Evolutionary conservation across 2,329 filamentous ascomycete genomes (phyloP).

Genomic region (Clarireedia homoeocarpa): DNA sequence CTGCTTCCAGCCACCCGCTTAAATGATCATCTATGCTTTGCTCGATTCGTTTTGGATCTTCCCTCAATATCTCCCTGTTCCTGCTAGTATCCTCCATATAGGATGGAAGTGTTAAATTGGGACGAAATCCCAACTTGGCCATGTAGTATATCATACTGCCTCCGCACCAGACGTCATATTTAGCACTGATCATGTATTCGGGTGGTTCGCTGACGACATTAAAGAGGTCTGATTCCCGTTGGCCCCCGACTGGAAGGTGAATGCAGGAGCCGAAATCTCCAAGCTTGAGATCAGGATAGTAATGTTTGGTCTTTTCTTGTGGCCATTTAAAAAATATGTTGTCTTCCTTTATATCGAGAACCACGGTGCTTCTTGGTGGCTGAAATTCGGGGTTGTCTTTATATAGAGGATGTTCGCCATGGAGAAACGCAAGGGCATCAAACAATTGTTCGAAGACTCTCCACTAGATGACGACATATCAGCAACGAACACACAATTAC

Average conservation of each 20-base stretch:
- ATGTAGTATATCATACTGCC: background rate
- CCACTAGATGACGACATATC: background rate
- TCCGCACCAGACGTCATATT: slow-evolving; percentile 6
- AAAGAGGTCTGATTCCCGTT: background rate
- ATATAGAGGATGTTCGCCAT: slow-evolving; percentile 4
- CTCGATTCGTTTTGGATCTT: background rate
- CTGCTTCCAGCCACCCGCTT: background rate
- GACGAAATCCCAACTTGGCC: background rate
- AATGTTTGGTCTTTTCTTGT: background rate
- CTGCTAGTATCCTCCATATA: background rate
- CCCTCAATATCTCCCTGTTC: background rate
- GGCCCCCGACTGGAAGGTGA: background rate
- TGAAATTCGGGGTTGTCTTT: background rate
- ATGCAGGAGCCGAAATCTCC: slow-evolving; percentile 6
- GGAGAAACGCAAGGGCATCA: slow-evolving; percentile 1
- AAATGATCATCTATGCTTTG: background rate
- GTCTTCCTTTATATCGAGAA: background rate
- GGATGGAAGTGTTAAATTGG: background rate
- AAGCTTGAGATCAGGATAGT: slow-evolving; percentile 3
- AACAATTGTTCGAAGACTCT: slow-evolving; percentile 2
- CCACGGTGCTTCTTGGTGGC: background rate
- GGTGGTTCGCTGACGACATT: slow-evolving; percentile 1
- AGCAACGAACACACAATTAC: too few species aligned
- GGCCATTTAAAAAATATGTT: slow-evolving; percentile 1
- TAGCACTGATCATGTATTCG: background rate